Base-by-base conservation (phyloP, 768 basidiomycete genomes). In the Rhizopogon vesiculosus region DNA sequence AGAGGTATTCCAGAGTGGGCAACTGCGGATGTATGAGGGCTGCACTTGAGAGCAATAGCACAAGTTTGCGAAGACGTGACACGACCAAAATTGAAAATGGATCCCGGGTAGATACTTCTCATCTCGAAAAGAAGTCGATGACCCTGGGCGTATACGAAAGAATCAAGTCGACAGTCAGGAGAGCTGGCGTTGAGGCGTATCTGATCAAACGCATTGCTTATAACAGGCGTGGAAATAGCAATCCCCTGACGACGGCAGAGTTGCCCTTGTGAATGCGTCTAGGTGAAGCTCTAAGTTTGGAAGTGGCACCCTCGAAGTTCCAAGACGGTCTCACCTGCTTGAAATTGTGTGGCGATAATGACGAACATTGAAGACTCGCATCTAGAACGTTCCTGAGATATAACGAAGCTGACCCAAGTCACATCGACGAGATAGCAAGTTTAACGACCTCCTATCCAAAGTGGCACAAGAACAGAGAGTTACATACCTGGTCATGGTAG, bases 91-190 rank as follows among this genome's bases (percentile, higher is more conserved):
- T 52, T 12, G 6, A 64, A 40, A 42, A 78, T 58, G 16, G 69
- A 72, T 18, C 64, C 54, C 29, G 78, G 65, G 50, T 72, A 70
- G 3, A 40, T 28, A 50, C 74, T 66, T 33, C 70, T 66, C 19
- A 77, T 64, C 59, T 75, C 71, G 54, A 74, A 76, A 15, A 64
- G 73, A 41, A 73, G 60, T 39, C 65, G 55, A 50, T 72, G 63
- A 12, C 66, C 69, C 46, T 68, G 74, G 10, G 61, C 60, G 50
- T 76, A 72, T 18, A 55, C 56, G 59, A 78, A 77, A 15, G 68
- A 64, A 19, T 69, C 60, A 16, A 78, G 65, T n/a, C 48, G 60
- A 13, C 68, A 64, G 18, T 51, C 56, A 7, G 65, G 61, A 59
- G 75, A 72, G 42, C 58, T 54, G 9, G 61, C 45, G 28, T 63